Base-by-base conservation (phyloP, 1,284 basidiomycete genomes). In the Apiotrichum domesticum region DNA sequence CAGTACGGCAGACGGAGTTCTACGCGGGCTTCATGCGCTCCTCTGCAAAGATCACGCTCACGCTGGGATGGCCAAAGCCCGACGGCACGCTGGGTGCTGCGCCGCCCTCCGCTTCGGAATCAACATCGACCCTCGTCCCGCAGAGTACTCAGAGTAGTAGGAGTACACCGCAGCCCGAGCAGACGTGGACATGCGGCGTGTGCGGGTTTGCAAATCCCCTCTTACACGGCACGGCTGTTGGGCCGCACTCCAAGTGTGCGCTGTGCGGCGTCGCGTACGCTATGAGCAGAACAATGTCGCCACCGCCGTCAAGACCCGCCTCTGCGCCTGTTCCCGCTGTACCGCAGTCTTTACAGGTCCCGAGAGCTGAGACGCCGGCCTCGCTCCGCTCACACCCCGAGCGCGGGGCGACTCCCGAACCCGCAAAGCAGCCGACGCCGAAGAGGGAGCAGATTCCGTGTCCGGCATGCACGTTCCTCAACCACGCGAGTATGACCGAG, bases 21-120 rank as follows among this genome's bases (percentile, higher is more conserved):
- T 98, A 96, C 71, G 85, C 87, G 3, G 94, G 95, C 3, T 86
- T 98, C 59, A 87, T 98, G 79, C 88, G 85, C 56, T 93, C 89
- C 29, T 91, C 87, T 0, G 71, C 95, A 4, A 98, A 98, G 77
- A 82, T 96, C 59, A 94, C 92, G 0, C 78, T 97, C 2, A 80
- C 86, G 61, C 80, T 94, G 35, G 72, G 73, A 8, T 49, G 47
- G 47, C 8, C 47, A 6, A 21, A 8, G 13, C 6, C 4, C 39
- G 14, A 7, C 39, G 10, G 37, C 21, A 3, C 11, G 6, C 5
- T 44, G 10, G n/a, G 13, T 15, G 14, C 52, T 29, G 46, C 51
- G 11, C 32, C 14, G 7, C 33, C 34, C 14, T 3, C 41, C 8
- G 10, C 15, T 11, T 37, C 33, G 32, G 15, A 8, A 7, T 51